phyloP scores from a whole-genome alignment of 176 grass and related monocot genomes.

The Bonia amplexicaulis region DNA sequence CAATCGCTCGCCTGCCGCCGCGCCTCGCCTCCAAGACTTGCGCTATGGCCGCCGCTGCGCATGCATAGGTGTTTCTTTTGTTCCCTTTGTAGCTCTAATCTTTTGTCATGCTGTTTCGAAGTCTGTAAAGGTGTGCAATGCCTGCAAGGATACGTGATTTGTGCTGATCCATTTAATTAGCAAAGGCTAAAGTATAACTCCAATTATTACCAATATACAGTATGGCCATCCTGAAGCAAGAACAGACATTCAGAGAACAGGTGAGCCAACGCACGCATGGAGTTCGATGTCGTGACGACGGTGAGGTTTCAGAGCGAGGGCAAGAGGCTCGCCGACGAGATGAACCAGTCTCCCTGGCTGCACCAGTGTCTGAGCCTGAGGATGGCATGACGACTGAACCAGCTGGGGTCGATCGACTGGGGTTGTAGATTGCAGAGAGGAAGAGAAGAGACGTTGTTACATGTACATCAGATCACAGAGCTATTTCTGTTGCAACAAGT shows the following conservation, averaged over 20 bases:
- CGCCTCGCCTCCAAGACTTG: no score
- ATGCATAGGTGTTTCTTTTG: neutral
- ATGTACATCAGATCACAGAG: constrained; percentile 26
- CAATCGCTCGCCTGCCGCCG: no score
- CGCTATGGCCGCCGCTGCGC: no score
- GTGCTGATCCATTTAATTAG: neutral
- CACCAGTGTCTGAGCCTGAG: constrained; percentile 28
- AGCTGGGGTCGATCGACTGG: neutral
- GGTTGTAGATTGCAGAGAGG: constrained; percentile 17
- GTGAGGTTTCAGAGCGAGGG: neutral
- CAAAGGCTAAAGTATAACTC: neutral
- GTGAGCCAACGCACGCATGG: constrained; percentile 11
- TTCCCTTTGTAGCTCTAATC: neutral
- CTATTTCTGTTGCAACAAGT: neutral
- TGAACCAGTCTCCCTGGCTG: constrained; percentile 17
- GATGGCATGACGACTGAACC: constrained; percentile 2
- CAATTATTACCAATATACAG: neutral
- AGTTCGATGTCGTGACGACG: neutral
- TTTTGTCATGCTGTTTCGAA: neutral
- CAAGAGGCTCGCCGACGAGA: constrained; percentile 7
- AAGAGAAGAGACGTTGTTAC: neutral
- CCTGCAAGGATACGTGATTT: neutral
- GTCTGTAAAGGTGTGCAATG: neutral
- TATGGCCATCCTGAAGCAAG: constrained; percentile 52
- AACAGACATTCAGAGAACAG: constrained; percentile 64